Evolutionary conservation across 345 rosid genomes (phyloP), one percentile per base, ranked within the genome.

Genomic region (Durio zibethinus): DNA sequence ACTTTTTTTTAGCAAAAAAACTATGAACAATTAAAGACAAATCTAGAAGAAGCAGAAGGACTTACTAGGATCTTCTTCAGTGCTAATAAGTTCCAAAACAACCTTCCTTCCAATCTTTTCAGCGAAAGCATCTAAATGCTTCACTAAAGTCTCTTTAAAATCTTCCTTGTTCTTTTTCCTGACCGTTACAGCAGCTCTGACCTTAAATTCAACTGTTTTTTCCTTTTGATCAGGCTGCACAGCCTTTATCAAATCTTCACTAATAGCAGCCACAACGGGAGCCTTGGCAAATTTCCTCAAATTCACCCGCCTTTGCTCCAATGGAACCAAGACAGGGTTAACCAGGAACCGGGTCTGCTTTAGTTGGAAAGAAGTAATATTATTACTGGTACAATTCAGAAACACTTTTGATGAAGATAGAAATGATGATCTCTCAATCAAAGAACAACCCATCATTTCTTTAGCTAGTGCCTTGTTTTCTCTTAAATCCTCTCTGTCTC

Each of bases 61-160:
- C 93, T 91, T 88, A 97, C 99, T 97, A 33, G 95, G 97, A 86
- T 96, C 97, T 80, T 89, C 42, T 72, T 94, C 89, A 4, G 87
- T 90, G 84, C 97, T 91, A 71, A 94, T 75, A 72, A 96, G 97
- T 88, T 92, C 89, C 87, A 96, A 85, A 20, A 88, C 92, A 29
- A 96, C 92, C 75, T 91, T 96, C 82, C 92, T 80, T 25, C 99
- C 98, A 72, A 96, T 84, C 80, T 78, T 87, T 53, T 96, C 99
- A 33, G 93, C 81, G 10, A 92, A 75, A 74, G 92, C 85, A 82
- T 96, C 98, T 63, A 89, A 83, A 27, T 88, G 95, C 76, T 90
- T 94, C 15, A 90, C 89, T 62, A 96, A 18, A 59, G 91, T 87
- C 74, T 90, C 97, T 63, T 89, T 90, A 3, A 92, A 82, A 76